A percentile compares a stretch with the other conserved stretches of the same genome.
Conservation (phyloP, 495 filamentous ascomycete genomes). For the Podospora appendiculata region DNA sequence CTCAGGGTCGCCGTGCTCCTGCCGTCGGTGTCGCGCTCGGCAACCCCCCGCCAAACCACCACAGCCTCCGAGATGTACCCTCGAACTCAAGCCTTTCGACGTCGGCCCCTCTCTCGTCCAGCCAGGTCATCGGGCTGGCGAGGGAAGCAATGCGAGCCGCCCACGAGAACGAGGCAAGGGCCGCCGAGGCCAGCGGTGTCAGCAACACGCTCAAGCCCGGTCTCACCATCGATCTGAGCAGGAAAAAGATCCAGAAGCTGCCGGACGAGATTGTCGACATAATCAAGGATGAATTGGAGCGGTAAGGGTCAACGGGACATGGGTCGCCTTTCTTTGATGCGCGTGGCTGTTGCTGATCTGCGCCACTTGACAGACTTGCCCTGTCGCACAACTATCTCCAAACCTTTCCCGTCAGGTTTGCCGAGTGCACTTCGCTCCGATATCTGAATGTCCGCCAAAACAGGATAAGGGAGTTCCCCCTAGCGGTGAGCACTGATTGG, state of each 20-base stretch:
- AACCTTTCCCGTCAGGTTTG: constrained; percentile 70
- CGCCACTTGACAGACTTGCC: constrained; percentile 54
- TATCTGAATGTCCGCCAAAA: constrained; percentile 95
- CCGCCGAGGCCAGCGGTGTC: constrained; percentile 59
- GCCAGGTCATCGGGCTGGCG: constrained; percentile 49
- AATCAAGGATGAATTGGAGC: constrained; percentile 86
- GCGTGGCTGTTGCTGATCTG: not conserved
- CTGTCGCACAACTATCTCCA: constrained; percentile 82
- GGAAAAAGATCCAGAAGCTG: constrained; percentile 69
- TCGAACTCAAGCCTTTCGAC: constrained; percentile 31
- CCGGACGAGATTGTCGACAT: constrained; percentile 87
- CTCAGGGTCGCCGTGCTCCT: constrained; percentile 31
- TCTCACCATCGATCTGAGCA: constrained; percentile 81
- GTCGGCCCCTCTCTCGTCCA: constrained; percentile 32
- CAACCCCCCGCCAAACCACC: constrained; percentile 28
- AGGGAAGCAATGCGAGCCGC: constrained; percentile 59
- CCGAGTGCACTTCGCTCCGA: constrained; percentile 78
- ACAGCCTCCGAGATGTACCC: constrained; percentile 26
- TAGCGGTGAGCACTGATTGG: constrained; percentile 52
- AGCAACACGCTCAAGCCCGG: constrained; percentile 66
- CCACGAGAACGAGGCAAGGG: constrained; percentile 59
- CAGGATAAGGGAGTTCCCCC: constrained; percentile 77
- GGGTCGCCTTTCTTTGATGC: not conserved
- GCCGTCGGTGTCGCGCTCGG: constrained; percentile 21
- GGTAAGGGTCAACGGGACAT: constrained; percentile 40